Evolutionary conservation across 352 stramenopile genomes (phyloP).

Genomic region (Phytophthora fragariaefolia): DNA sequence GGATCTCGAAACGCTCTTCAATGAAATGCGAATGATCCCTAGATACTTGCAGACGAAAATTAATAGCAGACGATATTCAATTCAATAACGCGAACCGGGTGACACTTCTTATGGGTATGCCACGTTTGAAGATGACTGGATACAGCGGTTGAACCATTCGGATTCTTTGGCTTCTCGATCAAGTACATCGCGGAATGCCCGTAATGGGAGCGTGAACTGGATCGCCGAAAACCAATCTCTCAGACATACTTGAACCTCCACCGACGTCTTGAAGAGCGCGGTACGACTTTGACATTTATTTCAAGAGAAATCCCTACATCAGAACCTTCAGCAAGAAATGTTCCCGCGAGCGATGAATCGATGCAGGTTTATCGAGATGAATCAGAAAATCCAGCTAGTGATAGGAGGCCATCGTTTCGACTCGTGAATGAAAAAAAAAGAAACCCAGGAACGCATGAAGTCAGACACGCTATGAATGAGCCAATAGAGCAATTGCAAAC

Average conservation of each 20-base stretch:
- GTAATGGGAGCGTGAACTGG: slow-evolving; percentile 32
- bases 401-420: background rate
- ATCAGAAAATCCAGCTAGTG: background rate
- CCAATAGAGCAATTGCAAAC: background rate
- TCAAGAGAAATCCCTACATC: background rate
- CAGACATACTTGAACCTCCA: background rate
- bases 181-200: background rate
- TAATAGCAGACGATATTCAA: slow-evolving; percentile 7
- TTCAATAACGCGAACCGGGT: background rate
- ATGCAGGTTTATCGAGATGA: slow-evolving; percentile 10
- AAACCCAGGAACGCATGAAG: background rate
- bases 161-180: background rate
- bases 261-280: background rate
- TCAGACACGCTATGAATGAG: background rate
- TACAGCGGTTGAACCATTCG: slow-evolving; percentile 11
- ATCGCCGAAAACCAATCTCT: slow-evolving; percentile 16
- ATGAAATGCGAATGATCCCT: slow-evolving; percentile 60
- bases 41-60: slow-evolving; percentile 51
- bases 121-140: slow-evolving; percentile 26
- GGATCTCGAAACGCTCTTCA: slow-evolving; percentile 58
- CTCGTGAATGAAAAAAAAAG: background rate
- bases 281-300: background rate
- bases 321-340: slow-evolving; percentile 1
- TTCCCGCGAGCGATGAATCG: slow-evolving; percentile 17
- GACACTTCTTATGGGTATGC: slow-evolving; percentile 9